phyloP scores from a whole-genome alignment of 306 rosid species.

The Sindora glabra region DNA sequence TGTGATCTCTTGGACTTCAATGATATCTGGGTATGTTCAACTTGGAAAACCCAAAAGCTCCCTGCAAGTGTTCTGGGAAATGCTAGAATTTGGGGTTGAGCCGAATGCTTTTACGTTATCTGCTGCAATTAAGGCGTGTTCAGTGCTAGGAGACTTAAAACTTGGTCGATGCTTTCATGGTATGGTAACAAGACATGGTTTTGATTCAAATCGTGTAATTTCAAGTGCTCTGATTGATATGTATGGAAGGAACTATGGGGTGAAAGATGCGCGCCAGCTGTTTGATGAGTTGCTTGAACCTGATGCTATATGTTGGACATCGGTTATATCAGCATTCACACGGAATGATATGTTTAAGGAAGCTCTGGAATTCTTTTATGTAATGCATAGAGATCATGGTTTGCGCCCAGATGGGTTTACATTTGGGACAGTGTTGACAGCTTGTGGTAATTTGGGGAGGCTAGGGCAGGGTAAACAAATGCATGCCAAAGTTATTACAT shows the following conservation, averaged over 20 bases:
- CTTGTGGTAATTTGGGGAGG: constrained; percentile 69
- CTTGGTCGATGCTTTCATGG: constrained; percentile 58
- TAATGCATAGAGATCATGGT: constrained; percentile 38
- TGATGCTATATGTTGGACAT: constrained; percentile 66
- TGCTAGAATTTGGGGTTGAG: constrained; percentile 35
- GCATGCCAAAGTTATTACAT: constrained; percentile 52
- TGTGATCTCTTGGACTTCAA: constrained; percentile 77
- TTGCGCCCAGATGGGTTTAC: constrained; percentile 62
- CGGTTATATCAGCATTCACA: constrained; percentile 53
- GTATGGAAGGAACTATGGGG: constrained; percentile 53
- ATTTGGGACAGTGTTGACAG: constrained; percentile 59
- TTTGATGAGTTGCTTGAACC: constrained; percentile 7
- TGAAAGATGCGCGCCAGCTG: constrained; percentile 30
- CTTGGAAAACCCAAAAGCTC: constrained; percentile 32
- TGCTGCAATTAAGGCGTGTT: constrained; percentile 62
- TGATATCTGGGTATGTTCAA: constrained; percentile 56
- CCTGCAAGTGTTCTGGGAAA: constrained; percentile 38
- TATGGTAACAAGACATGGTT: constrained; percentile 45
- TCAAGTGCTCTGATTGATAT: constrained; percentile 54
- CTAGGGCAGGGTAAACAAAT: constrained; percentile 59
- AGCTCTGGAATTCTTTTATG: constrained; percentile 43
- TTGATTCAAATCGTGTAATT: constrained; percentile 37
- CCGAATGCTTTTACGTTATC: constrained; percentile 77
- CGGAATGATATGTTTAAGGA: constrained; percentile 56
- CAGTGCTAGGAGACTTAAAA: constrained; percentile 27